Evolutionary conservation across 2,329 filamentous ascomycete genomes (phyloP).

Genomic region (Diaporthe sp.): DNA sequence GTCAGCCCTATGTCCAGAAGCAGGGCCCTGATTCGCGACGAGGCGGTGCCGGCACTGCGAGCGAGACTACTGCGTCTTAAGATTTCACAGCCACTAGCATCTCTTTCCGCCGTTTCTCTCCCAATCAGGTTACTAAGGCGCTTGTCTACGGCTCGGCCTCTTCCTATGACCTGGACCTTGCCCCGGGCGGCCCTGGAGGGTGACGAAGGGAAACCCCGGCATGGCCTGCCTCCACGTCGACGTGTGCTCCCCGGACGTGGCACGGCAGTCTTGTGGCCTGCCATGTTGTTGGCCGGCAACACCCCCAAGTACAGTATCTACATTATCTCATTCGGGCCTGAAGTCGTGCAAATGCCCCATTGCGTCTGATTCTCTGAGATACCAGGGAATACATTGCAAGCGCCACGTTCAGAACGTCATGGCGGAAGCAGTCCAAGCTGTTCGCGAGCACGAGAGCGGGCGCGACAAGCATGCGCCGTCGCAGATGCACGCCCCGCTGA

Average conservation of each 20-base stretch:
- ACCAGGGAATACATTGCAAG: neutral
- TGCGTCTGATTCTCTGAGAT: neutral
- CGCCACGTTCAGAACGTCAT: neutral
- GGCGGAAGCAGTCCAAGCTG: neutral
- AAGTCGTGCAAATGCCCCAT: neutral
- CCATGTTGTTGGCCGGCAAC: neutral
- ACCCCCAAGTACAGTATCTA: neutral
- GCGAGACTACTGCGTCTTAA: neutral
- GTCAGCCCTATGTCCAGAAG: slow-evolving; percentile 25
- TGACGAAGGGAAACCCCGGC: neutral
- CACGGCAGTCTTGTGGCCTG: neutral
- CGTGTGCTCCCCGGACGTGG: neutral
- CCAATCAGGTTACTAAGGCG: slow-evolving; percentile 15
- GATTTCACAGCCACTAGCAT: neutral
- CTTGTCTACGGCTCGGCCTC: neutral
- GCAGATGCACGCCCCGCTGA: neutral
- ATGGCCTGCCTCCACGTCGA: neutral
- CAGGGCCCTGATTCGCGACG: slow-evolving; percentile 22
- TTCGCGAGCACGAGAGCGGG: neutral
- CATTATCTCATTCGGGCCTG: neutral
- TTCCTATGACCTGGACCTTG: slow-evolving; percentile 13
- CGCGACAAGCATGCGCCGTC: no score
- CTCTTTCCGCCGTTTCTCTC: slow-evolving; percentile 10
- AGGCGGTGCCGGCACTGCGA: slow-evolving; percentile 16
- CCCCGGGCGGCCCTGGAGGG: neutral